These are phyloP conservation scores for Lecanicillium sp. DNA, from an alignment of 2,329 filamentous ascomycete species.

Conservation along the genomic window DNA sequence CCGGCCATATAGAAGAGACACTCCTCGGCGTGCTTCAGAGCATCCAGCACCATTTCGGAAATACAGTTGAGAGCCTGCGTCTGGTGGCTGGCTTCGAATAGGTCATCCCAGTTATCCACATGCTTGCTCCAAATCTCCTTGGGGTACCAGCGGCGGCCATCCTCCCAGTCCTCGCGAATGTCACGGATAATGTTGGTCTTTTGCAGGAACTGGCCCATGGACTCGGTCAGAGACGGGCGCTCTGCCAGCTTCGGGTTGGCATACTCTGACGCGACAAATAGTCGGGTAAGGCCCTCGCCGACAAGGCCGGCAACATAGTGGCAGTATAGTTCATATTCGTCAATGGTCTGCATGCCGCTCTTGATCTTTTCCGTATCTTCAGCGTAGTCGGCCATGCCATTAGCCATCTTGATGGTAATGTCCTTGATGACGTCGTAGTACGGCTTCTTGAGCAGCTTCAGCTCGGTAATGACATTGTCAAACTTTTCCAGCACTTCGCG, in stretches of 20 bases:
- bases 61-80: slow-evolving; percentile 75
- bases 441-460: slow-evolving; percentile 76
- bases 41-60: slow-evolving; percentile 91
- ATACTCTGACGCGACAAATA: slow-evolving; percentile 82
- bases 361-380: slow-evolving; percentile 74
- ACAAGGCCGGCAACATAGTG: slow-evolving; percentile 99
- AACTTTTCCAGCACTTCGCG: slow-evolving; percentile 88
- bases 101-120: slow-evolving; percentile 79
- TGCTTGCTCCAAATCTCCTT: slow-evolving; percentile 97
- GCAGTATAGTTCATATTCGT: slow-evolving; percentile 94
- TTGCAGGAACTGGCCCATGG: slow-evolving; percentile 95
- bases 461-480: slow-evolving; percentile 76
- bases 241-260: slow-evolving; percentile 80
- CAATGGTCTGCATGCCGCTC: slow-evolving; percentile 72
- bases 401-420: slow-evolving; percentile 90
- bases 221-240: slow-evolving; percentile 75
- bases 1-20: slow-evolving; percentile 98
- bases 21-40: slow-evolving; percentile 79
- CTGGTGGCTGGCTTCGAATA: slow-evolving; percentile 75
- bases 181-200: slow-evolving; percentile 99
- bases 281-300: slow-evolving; percentile 80
- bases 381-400: slow-evolving; percentile 96
- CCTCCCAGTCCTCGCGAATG: slow-evolving; percentile 80
- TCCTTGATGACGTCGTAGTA: slow-evolving; percentile 87
- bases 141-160: slow-evolving; percentile 88